phyloP scores from a whole-genome alignment of 345 rosid species.

The Gossypium sturtianum region DNA sequence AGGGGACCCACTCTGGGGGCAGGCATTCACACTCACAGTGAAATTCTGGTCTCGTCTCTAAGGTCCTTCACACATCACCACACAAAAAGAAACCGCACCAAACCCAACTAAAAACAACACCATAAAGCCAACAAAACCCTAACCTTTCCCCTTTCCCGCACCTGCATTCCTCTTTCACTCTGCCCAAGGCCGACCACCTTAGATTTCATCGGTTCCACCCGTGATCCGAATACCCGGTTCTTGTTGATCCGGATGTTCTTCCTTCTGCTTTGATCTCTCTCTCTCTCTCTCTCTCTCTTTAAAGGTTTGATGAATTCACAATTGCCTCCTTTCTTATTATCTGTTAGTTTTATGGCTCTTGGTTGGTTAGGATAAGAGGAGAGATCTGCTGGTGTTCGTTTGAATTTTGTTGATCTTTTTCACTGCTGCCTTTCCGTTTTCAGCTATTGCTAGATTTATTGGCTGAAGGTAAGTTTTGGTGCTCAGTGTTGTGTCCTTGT shows the following conservation, averaged over 20 bases:
- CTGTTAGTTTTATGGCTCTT: neutral
- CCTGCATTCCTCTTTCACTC: neutral
- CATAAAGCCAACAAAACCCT: neutral
- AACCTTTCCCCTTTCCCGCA: neutral
- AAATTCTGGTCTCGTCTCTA: slow-evolving; percentile 13
- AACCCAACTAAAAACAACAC: neutral
- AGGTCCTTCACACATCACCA: neutral
- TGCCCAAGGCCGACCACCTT: neutral
- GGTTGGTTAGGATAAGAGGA: neutral
- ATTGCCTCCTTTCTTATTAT: neutral
- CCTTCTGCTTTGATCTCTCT: neutral
- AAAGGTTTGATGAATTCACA: neutral
- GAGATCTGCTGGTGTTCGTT: slow-evolving; percentile 18
- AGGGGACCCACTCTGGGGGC: slow-evolving; percentile 12
- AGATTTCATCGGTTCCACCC: slow-evolving; percentile 5
- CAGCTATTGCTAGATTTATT: too few relatives aligned
- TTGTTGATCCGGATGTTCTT: neutral
- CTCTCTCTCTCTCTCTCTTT: too few relatives aligned
- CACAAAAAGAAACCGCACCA: neutral
- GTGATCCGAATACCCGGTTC: slow-evolving; percentile 4
- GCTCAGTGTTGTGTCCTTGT: neutral
- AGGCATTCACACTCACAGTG: neutral
- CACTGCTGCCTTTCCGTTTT: neutral
- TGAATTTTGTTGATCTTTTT: neutral
- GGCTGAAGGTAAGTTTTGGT: neutral